Percentiles rank a stretch among this genome's conserved stretches.
Conservation (phyloP, 129 eudicot genomes). For the Chrysanthemum makinoi region DNA sequence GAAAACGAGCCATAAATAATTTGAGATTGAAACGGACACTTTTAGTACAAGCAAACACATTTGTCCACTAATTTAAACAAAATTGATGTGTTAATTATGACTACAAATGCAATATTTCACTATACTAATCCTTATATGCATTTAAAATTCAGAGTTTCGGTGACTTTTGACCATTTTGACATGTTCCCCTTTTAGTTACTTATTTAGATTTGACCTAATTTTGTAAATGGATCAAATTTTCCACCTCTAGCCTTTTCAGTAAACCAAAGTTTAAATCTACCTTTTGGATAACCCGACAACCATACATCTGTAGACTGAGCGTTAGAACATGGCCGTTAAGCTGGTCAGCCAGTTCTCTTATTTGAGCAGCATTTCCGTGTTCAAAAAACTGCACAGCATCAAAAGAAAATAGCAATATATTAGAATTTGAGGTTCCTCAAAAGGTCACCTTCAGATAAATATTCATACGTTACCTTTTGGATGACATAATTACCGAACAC, state of each 20-base stretch:
- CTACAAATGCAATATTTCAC: too few species aligned
- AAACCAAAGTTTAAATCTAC: conserved; percentile 34
- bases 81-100: too few species aligned
- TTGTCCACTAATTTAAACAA: too few species aligned
- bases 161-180: not conserved
- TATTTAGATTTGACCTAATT: not conserved
- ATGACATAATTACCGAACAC: conserved; percentile 96
- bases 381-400: conserved; percentile 63
- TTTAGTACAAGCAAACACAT: too few species aligned
- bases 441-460: not conserved
- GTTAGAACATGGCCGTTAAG: conserved; percentile 82
- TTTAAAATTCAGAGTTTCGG: not conserved
- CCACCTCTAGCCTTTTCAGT: not conserved
- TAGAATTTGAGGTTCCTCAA: not conserved
- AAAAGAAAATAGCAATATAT: not conserved
- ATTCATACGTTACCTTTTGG: conserved; percentile 61
- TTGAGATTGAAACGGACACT: too few species aligned
- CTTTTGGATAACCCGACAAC: conserved; percentile 98
- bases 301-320: conserved; percentile 98
- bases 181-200: too few species aligned
- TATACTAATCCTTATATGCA: too few species aligned
- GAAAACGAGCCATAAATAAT: too few species aligned
- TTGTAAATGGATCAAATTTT: not conserved
- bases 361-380: conserved; percentile 80
- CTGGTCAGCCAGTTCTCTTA: conserved; percentile 82